Percentiles rank a stretch among this genome's conserved stretches.
Conservation (phyloP, 768 basidiomycete genomes). For the Infundibulicybe gibba region DNA sequence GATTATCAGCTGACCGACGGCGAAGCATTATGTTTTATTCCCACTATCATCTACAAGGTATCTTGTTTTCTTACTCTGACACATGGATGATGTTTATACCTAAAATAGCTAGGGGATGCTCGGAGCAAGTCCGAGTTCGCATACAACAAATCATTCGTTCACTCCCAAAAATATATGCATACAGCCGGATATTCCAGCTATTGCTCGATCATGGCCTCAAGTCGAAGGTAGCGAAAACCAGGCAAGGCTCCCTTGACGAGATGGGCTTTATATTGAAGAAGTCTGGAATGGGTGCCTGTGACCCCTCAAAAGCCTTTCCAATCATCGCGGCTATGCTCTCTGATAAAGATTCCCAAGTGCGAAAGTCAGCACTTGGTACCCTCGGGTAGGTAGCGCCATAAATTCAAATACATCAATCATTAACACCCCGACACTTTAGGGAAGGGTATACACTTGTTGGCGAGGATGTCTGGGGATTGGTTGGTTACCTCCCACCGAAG, state of each 20-base stretch:
- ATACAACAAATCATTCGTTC: conserved; percentile 83
- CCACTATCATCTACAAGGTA: conserved; percentile 88
- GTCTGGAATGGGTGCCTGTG: conserved; percentile 79
- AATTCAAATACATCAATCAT: conserved; percentile 2
- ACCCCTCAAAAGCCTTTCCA: conserved; percentile 78
- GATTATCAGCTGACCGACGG: conserved; percentile 80
- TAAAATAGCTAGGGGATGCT: conserved; percentile 82
- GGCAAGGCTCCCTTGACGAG: conserved; percentile 85
- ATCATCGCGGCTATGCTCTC: conserved; percentile 74
- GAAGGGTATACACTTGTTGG: conserved; percentile 82
- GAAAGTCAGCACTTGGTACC: conserved; percentile 80
- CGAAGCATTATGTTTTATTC: conserved; percentile 86
- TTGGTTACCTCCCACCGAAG: conserved; percentile 74
- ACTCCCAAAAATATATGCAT: conserved; percentile 88
- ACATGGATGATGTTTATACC: conserved; percentile 1
- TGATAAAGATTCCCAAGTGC: conserved; percentile 85
- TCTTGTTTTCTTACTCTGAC: conserved; percentile 5
- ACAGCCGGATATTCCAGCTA: conserved; percentile 86
- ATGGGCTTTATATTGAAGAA: conserved; percentile 72
- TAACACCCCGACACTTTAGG: conserved; percentile 33
- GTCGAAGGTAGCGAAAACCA: conserved; percentile 88
- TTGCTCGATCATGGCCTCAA: conserved; percentile 86
- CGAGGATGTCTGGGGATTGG: conserved; percentile 79
- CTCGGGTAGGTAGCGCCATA: conserved; percentile 58
- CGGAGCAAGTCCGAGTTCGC: conserved; percentile 78